Base-by-base conservation (phyloP, 208 protist genomes). In the Crithidia bombi region DNA sequence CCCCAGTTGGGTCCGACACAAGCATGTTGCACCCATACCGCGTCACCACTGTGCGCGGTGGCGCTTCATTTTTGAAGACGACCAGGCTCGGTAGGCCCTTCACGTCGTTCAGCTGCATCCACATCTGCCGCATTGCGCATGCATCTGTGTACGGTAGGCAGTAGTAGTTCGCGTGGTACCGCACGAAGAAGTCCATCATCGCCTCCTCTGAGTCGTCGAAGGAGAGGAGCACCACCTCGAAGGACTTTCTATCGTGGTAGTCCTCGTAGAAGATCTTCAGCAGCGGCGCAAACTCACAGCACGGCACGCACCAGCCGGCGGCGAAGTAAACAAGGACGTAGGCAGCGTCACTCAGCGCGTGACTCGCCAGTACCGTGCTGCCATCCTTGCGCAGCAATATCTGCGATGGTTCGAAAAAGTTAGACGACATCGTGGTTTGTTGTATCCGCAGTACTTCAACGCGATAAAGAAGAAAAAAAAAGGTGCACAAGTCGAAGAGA, bases 231-330 rank as follows among this genome's bases (percentile, higher is more conserved):
- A 59, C 54, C 33, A 59, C 54, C 35, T 59, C 54, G 33, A 59
- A 59, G 54, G 33, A 7, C 54, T 59, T 59, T 25, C 5, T 35
- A 11, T 5, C 33, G 54, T 59, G 54, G 54, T 44, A 73, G 5
- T 3, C 9, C 15, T 83, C 69, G 69, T 93, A 96, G 61, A 87
- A 84, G 47, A 78, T 58, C 15, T 46, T 62, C 11, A 96, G 79
- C 36, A 62, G 32, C n/a, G 87, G 86, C 5, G 90, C 93, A 75
- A 93, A 93, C 26, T 50, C 64, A 28, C 86, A 70, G 80, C 90
- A 93, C 14, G 90, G 86, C 9, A 82, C 84, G 76, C 90, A 96
- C 90, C 90, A 96, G 56, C 83, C 78, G 38, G 90, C 90, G 26
- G 75, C 81, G 59, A 92, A 93, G 82, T 96, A 96, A 33, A 89